These are phyloP conservation scores for Globisporangium middletonii DNA, from an alignment of 352 stramenopile species.

Conservation along the genomic window DNA sequence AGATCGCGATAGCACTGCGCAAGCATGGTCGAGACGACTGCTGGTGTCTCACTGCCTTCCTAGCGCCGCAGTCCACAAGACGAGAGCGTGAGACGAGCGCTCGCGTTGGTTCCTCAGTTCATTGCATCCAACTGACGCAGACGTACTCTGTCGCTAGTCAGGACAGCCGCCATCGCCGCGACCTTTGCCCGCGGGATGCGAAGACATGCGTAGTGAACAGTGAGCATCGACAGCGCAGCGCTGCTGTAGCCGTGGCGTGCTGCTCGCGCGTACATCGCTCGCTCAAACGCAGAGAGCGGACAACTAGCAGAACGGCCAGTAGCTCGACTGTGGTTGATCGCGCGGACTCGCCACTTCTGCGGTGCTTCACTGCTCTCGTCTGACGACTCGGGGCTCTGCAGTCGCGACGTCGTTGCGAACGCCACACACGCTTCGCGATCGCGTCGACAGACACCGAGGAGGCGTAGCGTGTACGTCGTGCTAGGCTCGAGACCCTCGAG, in stretches of 20 bases:
- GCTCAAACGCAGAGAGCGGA: constrained; percentile 5
- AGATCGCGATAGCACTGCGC: constrained; percentile 10
- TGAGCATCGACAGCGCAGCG: constrained; percentile 8
- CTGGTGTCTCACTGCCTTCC: not conserved
- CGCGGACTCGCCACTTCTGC: constrained; percentile 12
- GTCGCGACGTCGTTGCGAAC: constrained; percentile 15
- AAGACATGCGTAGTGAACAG: constrained; percentile 17
- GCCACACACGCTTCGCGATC: constrained; percentile 31
- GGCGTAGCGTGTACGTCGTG: constrained; percentile 31
- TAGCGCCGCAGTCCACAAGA: not conserved
- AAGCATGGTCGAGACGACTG: constrained; percentile 3
- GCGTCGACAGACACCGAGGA: constrained; percentile 28
- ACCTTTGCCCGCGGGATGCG: constrained; percentile 14
- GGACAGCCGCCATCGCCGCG: constrained; percentile 13
- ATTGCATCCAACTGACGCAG: not conserved
- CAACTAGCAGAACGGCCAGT: not conserved
- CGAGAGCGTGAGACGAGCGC: not conserved
- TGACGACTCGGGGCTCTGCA: not conserved
- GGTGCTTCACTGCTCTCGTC: not conserved
- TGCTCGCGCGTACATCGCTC: constrained; percentile 14
- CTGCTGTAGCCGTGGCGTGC: constrained; percentile 12
- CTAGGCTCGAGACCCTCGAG: constrained; percentile 18
- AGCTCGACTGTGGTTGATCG: constrained; percentile 14
- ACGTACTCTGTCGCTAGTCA: constrained; percentile 10
- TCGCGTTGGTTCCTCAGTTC: too few species aligned